Evolutionary conservation across 805 yeast genomes (phyloP), one percentile per base, ranked within the genome.

Genomic region (Zygoascus flipseniorum): DNA sequence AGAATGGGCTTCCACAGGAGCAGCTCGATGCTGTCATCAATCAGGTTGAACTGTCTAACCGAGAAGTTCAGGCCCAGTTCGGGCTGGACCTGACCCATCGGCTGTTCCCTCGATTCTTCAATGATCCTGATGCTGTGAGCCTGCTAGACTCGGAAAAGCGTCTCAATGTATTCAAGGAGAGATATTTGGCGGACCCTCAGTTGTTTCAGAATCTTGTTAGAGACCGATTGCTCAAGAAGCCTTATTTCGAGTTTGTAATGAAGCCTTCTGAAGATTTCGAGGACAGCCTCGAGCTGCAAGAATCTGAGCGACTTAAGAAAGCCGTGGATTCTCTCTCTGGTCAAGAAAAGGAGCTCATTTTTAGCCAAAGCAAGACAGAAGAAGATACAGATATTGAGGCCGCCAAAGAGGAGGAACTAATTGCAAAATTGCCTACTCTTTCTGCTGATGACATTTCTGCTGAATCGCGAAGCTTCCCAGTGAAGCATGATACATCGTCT

Each of bases 31-130:
- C 96, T 0, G 79, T 92, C 49, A 74, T 93, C 41, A 95, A 89
- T 67, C 98, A 90, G 66, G 70, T 89, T 37, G 99, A 93, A 66
- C 70, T 93, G 31, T 70, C 81, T 37, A 83, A 88, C 65, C 88
- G 88, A 61, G 90, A 89, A 60, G 95, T 89, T 58, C 89, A 85
- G 60, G 83, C 98, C 0, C 86, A 87, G 56, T 93, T 89, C 72
- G 99, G 99, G 10, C 72, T 93, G 73, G 82, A 82, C 39, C 66
- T 92, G 47, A 72, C 92, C 35, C 81, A 81, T 64, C 77, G 88
- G 0, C 58, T 93, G 8, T 78, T 87, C n/a, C 87, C 96, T 8
- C 82, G 88, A 9, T 89, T 97, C 87, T 83, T 86, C 50, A 89
- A 89, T 65, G 80, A 79, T 20, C 77, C 80, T n/a, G 87, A 88